These are phyloP conservation scores for Trametes versicolor DNA, from an alignment of 1,284 basidiomycete genomes.

Conservation along the genomic window DNA sequence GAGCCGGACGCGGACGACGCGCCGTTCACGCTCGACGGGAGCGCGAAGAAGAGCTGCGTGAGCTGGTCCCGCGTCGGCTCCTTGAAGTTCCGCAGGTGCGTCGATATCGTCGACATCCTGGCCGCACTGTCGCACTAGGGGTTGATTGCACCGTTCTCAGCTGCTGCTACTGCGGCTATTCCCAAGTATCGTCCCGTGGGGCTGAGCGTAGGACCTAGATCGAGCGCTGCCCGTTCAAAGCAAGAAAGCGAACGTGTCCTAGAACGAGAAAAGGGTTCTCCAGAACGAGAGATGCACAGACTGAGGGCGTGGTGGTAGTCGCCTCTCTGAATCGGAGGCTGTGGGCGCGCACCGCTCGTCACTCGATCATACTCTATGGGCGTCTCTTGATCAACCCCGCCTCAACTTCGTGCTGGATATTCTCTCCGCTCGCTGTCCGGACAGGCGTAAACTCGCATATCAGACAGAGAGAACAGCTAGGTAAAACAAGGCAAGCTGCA, in stretches of 20 bases:
- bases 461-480: background rate
- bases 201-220: background rate
- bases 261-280: background rate
- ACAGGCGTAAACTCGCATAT: background rate
- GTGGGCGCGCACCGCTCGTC: conserved; percentile 18
- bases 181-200: background rate
- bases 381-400: conserved; percentile 2
- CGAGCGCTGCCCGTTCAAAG: background rate
- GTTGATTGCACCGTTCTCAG: background rate
- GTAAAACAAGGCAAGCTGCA: background rate
- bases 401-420: background rate
- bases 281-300: conserved; percentile 7
- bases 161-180: background rate
- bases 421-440: background rate
- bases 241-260: background rate
- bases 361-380: conserved; percentile 19
- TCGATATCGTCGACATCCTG: conserved; percentile 80
- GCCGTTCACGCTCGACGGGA: conserved; percentile 55
- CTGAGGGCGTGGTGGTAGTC: conserved; percentile 14
- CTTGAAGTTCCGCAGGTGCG: conserved; percentile 89
- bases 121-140: background rate
- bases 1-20: conserved; percentile 16
- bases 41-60: conserved; percentile 85
- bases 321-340: conserved; percentile 19
- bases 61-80: conserved; percentile 90